A percentile compares a stretch with the other conserved stretches of the same genome.
Conservation (phyloP, 1,284 basidiomycete genomes). For the Hypsizygus ulmarius region DNA sequence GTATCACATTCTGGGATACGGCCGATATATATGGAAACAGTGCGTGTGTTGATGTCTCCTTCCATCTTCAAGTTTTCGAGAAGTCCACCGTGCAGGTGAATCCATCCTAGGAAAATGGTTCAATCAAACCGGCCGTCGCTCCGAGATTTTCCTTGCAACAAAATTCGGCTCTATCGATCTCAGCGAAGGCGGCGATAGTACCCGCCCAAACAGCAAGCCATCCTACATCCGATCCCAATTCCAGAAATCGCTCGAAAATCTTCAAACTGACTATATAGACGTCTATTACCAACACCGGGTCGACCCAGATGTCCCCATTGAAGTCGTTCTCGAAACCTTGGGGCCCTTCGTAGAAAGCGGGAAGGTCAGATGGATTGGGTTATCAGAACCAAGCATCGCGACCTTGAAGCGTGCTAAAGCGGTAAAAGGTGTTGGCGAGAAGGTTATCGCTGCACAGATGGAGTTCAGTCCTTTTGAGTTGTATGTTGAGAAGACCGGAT, state of each 20-base stretch:
- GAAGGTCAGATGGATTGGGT: constrained; percentile 38
- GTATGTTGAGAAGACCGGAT: constrained; percentile 19
- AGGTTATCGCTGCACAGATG: constrained; percentile 41
- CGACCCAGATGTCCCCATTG: constrained; percentile 39
- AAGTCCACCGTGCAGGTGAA: constrained; percentile 17
- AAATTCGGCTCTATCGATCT: constrained; percentile 29
- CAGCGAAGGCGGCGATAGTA: constrained; percentile 4
- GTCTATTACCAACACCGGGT: constrained; percentile 39
- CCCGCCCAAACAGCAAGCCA: constrained; percentile 23
- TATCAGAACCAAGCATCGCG: constrained; percentile 43
- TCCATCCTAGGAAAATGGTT: constrained; percentile 28
- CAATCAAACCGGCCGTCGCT: constrained; percentile 24
- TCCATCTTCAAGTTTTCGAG: not conserved
- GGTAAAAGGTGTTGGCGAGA: constrained; percentile 28
- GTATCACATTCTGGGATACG: constrained; percentile 28
- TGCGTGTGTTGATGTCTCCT: constrained; percentile 6
- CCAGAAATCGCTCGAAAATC: constrained; percentile 18
- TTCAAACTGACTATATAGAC: constrained; percentile 34
- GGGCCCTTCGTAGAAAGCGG: constrained; percentile 36
- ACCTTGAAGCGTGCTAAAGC: constrained; percentile 41
- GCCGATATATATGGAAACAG: constrained; percentile 25
- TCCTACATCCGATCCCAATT: constrained; percentile 26
- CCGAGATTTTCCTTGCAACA: constrained; percentile 31
- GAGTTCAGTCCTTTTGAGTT: constrained; percentile 41
- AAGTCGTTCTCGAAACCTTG: constrained; percentile 40